Evolutionary conservation across 352 stramenopile species (phyloP).

Genomic region (Sclerospora graminicola): DNA sequence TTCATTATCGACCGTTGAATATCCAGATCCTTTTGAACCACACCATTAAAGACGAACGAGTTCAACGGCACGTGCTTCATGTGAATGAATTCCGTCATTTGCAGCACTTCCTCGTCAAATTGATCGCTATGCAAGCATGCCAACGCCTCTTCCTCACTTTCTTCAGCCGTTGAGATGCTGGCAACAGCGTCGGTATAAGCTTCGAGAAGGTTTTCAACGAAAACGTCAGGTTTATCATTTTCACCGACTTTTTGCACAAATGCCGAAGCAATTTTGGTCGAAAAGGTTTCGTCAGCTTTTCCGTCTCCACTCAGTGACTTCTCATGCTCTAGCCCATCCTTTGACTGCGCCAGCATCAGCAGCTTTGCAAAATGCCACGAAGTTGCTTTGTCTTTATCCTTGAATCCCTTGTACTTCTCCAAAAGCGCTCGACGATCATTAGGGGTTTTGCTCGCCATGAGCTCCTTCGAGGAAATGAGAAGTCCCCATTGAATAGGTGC

Average conservation of each 20-base stretch:
- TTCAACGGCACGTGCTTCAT: conserved; percentile 72
- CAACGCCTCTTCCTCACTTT: conserved; percentile 41
- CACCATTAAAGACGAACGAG: conserved; percentile 80
- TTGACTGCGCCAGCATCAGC: conserved; percentile 50
- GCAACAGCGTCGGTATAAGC: conserved; percentile 48
- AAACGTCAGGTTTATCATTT: conserved; percentile 26
- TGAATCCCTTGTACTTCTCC: conserved; percentile 28
- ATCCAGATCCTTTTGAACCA: conserved; percentile 56
- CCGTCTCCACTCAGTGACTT: conserved; percentile 5
- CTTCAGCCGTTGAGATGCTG: conserved; percentile 16
- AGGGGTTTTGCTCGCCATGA: conserved; percentile 37
- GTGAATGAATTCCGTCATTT: conserved; percentile 72
- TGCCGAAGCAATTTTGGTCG: conserved; percentile 28
- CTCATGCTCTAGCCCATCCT: conserved; percentile 25
- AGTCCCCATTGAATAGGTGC: conserved; percentile 70
- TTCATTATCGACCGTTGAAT: conserved; percentile 68
- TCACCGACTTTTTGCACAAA: conserved; percentile 48
- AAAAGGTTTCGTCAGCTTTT: conserved; percentile 5
- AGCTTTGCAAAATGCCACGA: conserved; percentile 77
- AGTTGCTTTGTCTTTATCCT: conserved; percentile 32
- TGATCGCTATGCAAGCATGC: conserved; percentile 28
- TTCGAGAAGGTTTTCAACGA: conserved; percentile 50
- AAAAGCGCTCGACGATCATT: conserved; percentile 32
- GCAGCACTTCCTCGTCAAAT: conserved; percentile 49
- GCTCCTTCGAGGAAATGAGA: conserved; percentile 58